A percentile compares a stretch with the other conserved stretches of the same genome.
Evolutionary conservation across 2,329 filamentous ascomycete genomes (phyloP).

Genomic region (Penicillium sumatraense): DNA sequence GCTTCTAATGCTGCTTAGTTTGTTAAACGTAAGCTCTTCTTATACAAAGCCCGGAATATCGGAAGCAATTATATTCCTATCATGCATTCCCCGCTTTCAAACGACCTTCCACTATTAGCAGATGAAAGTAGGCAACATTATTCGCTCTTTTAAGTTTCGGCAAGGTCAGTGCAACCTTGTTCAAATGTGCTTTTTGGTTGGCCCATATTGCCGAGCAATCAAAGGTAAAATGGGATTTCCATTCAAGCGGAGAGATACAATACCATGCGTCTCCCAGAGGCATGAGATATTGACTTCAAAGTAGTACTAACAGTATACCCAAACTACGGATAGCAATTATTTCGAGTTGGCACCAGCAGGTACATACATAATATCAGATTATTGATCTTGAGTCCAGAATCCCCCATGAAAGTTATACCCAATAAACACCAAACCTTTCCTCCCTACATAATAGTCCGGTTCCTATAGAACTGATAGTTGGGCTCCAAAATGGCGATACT

Average conservation of each 20-base stretch:
- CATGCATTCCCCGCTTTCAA: neutral
- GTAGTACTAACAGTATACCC: too few relatives aligned
- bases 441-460: neutral
- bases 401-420: too few relatives aligned
- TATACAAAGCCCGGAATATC: neutral
- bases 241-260: too few relatives aligned
- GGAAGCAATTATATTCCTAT: slow-evolving; percentile 1
- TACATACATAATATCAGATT: too few relatives aligned
- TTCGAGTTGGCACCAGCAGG: too few relatives aligned
- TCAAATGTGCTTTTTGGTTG: neutral
- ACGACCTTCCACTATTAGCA: neutral
- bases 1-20: too few relatives aligned
- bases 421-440: too few relatives aligned
- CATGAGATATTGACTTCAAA: too few relatives aligned
- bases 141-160: neutral
- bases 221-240: neutral
- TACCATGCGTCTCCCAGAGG: too few relatives aligned
- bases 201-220: neutral
- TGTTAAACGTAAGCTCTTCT: neutral
- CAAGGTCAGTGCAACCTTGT: neutral
- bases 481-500: slow-evolving; percentile 41
- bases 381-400: too few relatives aligned
- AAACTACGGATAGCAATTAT: too few relatives aligned
- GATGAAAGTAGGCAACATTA: neutral
- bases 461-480: neutral